Conservation (phyloP, 495 filamentous ascomycete genomes). For the Aspergillus ostianus region DNA sequence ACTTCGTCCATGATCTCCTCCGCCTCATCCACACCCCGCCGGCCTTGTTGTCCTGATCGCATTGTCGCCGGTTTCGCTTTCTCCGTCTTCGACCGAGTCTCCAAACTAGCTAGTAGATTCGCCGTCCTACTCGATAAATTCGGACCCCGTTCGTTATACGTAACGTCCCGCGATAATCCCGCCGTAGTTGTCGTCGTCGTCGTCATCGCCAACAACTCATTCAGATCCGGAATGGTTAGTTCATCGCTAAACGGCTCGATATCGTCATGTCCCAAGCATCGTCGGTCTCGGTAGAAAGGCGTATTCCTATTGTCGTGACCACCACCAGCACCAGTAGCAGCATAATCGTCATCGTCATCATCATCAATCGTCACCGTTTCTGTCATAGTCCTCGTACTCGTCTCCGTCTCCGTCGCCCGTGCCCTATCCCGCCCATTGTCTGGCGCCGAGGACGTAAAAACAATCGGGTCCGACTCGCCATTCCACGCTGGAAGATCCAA, state of each 20-base stretch:
- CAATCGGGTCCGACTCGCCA: slow-evolving; percentile 49
- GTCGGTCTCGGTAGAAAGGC: background rate
- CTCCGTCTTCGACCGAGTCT: slow-evolving; percentile 8
- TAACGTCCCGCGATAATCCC: background rate
- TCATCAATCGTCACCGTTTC: slow-evolving; percentile 39
- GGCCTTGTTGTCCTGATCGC: background rate
- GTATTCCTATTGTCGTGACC: slow-evolving; percentile 14
- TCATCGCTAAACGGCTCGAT: slow-evolving; percentile 45
- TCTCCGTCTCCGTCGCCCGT: slow-evolving; percentile 9
- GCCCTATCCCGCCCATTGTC: slow-evolving; percentile 11
- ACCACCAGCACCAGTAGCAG: slow-evolving; percentile 18
- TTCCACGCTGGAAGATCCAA: slow-evolving; percentile 10
- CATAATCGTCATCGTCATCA: slow-evolving; percentile 30
- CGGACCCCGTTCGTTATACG: background rate
- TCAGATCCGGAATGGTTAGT: slow-evolving; percentile 27
- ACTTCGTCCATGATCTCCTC: slow-evolving; percentile 28
- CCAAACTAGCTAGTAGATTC: slow-evolving; percentile 35
- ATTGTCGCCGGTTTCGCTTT: slow-evolving; percentile 11
- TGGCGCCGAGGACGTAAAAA: slow-evolving; percentile 51
- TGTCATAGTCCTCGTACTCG: slow-evolving; percentile 28
- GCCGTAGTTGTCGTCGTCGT: background rate
- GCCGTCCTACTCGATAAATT: slow-evolving; percentile 42
- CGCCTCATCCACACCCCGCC: background rate
- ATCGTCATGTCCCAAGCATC: slow-evolving; percentile 17
- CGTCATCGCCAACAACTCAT: slow-evolving; percentile 23